These are phyloP conservation scores for Pestalotiopsis sp. DNA, from an alignment of 2,329 filamentous ascomycete species.

Conservation along the genomic window DNA sequence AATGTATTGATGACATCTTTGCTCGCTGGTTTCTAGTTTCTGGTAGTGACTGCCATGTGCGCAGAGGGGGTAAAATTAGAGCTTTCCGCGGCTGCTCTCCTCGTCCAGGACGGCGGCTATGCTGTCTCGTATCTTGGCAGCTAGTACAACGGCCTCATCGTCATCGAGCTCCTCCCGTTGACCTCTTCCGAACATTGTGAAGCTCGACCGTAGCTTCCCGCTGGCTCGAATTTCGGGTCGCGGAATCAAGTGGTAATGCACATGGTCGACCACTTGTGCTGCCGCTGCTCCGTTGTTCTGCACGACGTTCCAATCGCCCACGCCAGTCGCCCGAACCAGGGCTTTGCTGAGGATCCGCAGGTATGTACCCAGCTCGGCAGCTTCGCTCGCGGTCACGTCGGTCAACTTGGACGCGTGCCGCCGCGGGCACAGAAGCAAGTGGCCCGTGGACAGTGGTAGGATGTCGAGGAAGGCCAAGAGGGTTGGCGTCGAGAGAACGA, in stretches of 20 bases:
- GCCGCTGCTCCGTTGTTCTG: constrained; percentile 93
- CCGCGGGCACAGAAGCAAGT: constrained; percentile 81
- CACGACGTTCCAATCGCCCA: constrained; percentile 91
- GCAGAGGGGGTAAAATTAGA: constrained; percentile 28
- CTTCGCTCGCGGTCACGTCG: constrained; percentile 66
- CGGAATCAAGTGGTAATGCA: constrained; percentile 94
- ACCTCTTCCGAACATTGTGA: constrained; percentile 83
- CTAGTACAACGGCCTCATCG: constrained; percentile 67
- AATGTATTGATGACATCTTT: neutral
- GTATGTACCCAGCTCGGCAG: constrained; percentile 66
- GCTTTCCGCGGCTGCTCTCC: constrained; percentile 42
- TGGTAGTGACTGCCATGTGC: neutral
- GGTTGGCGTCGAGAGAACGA: constrained; percentile 77
- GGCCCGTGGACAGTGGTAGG: constrained; percentile 80
- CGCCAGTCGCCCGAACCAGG: constrained; percentile 68
- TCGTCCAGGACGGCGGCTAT: constrained; percentile 51
- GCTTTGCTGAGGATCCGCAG: constrained; percentile 75
- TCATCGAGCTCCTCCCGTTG: constrained; percentile 75
- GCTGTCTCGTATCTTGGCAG: constrained; percentile 53
- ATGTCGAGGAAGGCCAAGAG: constrained; percentile 93
- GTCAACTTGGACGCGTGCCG: constrained; percentile 77
- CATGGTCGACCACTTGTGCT: constrained; percentile 89
- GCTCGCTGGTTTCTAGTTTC: neutral
- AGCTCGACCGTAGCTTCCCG: constrained; percentile 61
- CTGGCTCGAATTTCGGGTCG: constrained; percentile 68